phyloP scores from a whole-genome alignment of 805 yeast genomes.

The Huiozyma naganishii region DNA sequence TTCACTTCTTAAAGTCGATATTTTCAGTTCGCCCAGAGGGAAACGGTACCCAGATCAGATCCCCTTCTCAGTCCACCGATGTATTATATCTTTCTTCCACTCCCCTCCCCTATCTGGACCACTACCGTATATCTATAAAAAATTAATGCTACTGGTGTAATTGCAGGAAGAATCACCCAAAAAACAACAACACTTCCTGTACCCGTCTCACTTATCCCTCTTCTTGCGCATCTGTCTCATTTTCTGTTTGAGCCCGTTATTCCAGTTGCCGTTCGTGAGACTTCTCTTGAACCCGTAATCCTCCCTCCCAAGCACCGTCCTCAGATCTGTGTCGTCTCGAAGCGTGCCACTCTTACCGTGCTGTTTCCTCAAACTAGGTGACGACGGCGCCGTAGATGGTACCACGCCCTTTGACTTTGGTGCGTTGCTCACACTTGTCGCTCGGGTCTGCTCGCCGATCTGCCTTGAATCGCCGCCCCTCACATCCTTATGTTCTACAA shows the following conservation, averaged over 20 bases:
- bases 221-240: constrained; percentile 35
- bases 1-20: constrained; percentile 1
- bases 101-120: too few species aligned
- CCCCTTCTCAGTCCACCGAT: too few species aligned
- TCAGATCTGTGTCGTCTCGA: background rate
- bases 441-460: background rate
- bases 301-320: constrained; percentile 13
- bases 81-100: too few species aligned
- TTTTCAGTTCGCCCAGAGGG: background rate
- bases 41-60: too few species aligned
- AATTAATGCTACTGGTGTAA: too few species aligned
- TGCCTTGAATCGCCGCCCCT: background rate
- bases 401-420: constrained; percentile 9
- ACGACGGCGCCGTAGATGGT: constrained; percentile 21
- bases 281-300: constrained; percentile 34
- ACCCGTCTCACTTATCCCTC: background rate
- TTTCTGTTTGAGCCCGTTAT: constrained; percentile 44
- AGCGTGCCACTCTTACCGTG: background rate
- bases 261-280: constrained; percentile 50
- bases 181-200: too few species aligned
- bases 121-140: too few species aligned
- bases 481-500: constrained; percentile 10
- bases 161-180: too few species aligned
- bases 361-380: constrained; percentile 16
- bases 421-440: background rate